Percentiles rank a stretch among this genome's conserved stretches.
These are phyloP conservation scores for Epichloe uncinata DNA, from an alignment of 2,329 filamentous ascomycete species.

Conservation along the genomic window DNA sequence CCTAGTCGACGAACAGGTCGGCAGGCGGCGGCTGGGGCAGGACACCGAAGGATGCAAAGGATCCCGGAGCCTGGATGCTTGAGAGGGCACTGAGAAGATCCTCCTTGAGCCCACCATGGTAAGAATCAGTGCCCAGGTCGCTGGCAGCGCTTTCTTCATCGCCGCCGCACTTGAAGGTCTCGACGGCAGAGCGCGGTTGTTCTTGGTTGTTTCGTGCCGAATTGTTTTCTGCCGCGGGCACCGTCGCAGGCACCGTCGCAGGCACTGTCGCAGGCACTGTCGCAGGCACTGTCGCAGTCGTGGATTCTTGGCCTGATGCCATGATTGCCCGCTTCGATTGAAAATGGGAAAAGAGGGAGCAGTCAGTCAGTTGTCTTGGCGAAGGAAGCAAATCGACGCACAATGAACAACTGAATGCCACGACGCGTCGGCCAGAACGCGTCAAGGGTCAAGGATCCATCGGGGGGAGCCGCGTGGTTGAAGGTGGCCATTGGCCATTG, in stretches of 20 bases:
- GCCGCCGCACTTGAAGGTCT: neutral
- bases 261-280: no score
- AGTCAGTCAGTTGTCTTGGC: no score
- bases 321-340: neutral
- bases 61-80: constrained; percentile 6
- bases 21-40: constrained; percentile 3
- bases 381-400: no score
- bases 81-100: constrained; percentile 6
- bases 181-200: neutral
- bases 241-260: neutral
- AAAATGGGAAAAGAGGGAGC: no score
- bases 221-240: neutral
- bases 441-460: no score
- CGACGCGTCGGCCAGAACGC: no score
- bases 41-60: constrained; percentile 8
- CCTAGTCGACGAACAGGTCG: constrained; percentile 6
- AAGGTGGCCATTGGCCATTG: no score
- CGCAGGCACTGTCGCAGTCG: neutral
- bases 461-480: no score
- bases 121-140: neutral
- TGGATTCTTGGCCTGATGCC: neutral
- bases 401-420: no score
- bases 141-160: neutral
- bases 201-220: neutral
- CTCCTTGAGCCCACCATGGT: neutral